Percentiles rank a stretch among this genome's conserved stretches.
Evolutionary conservation across 345 rosid species (phyloP).

Genomic region (Anastatica hierochuntica): DNA sequence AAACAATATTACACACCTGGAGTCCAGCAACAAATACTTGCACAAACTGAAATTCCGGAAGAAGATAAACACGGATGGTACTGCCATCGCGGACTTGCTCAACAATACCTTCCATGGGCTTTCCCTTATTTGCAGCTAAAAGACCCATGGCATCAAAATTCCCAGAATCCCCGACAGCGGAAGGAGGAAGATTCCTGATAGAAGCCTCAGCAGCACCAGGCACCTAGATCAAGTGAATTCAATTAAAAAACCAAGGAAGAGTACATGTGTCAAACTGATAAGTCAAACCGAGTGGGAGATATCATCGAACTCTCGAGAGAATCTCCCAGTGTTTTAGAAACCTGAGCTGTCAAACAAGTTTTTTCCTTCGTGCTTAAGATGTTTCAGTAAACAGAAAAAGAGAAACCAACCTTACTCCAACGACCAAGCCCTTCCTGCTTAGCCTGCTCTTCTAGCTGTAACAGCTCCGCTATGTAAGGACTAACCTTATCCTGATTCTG

Average conservation of each 20-base stretch:
- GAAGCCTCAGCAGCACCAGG: constrained; percentile 83
- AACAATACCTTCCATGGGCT: constrained; percentile 77
- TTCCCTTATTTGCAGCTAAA: constrained; percentile 70
- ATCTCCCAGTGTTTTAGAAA: too few relatives aligned
- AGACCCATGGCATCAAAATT: constrained; percentile 80
- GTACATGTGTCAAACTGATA: too few relatives aligned
- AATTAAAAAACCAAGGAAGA: too few relatives aligned
- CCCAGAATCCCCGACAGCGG: constrained; percentile 82
- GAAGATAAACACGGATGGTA: constrained; percentile 78
- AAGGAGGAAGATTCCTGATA: constrained; percentile 79
- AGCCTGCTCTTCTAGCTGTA: constrained; percentile 65
- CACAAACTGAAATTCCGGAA: constrained; percentile 92
- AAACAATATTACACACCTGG: constrained; percentile 45
- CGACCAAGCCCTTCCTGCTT: constrained; percentile 70
- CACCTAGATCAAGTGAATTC: constrained; percentile 30
- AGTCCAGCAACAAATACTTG: constrained; percentile 96
- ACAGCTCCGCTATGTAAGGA: constrained; percentile 63
- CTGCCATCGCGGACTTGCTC: constrained; percentile 99
- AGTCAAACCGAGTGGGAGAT: too few relatives aligned
- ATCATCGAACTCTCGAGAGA: too few relatives aligned
- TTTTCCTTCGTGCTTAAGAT: too few relatives aligned
- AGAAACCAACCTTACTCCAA: constrained; percentile 69
- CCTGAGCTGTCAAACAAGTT: too few relatives aligned
- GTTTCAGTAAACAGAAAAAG: too few relatives aligned
- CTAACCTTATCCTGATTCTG: constrained; percentile 89